Conservation (phyloP, 2,329 filamentous ascomycete genomes). For the Hymenoscyphus linearis region DNA sequence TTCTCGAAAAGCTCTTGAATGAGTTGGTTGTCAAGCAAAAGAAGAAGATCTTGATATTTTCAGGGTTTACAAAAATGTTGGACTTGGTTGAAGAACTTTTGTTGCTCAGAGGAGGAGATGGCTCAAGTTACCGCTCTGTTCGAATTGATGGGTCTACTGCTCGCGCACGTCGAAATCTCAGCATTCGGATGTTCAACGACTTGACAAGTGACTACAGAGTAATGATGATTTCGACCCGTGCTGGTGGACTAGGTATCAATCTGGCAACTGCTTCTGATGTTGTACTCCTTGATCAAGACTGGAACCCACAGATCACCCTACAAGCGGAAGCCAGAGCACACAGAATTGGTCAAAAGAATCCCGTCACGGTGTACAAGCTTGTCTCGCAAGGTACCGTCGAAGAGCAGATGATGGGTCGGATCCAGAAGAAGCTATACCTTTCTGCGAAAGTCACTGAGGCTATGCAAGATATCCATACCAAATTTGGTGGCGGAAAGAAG, state of each 20-base stretch:
- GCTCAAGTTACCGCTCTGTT: conserved; percentile 64
- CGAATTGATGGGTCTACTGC: conserved; percentile 79
- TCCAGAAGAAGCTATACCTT: conserved; percentile 54
- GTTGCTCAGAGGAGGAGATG: conserved; percentile 39
- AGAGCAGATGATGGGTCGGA: conserved; percentile 65
- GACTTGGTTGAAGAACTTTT: conserved; percentile 91
- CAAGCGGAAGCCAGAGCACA: conserved; percentile 92
- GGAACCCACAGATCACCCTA: conserved; percentile 95
- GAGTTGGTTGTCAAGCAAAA: conserved; percentile 61
- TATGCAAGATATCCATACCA: conserved; percentile 48
- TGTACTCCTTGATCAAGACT: conserved; percentile 94
- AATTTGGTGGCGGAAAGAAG: conserved; percentile 27
- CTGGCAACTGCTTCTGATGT: conserved; percentile 93
- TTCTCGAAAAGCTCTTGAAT: conserved; percentile 79
- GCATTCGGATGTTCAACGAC: conserved; percentile 91
- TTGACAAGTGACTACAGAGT: conserved; percentile 75
- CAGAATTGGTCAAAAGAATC: conserved; percentile 91
- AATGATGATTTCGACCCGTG: conserved; percentile 87
- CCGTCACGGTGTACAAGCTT: conserved; percentile 90
- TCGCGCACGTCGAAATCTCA: conserved; percentile 82
- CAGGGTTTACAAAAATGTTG: conserved; percentile 85
- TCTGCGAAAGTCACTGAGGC: conserved; percentile 55
- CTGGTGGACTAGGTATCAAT: conserved; percentile 95
- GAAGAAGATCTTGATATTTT: conserved; percentile 91
- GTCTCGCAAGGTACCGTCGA: conserved; percentile 85